Base-by-base conservation (phyloP, 139 green algal species). In the Mesotaenium endlicherianum region DNA sequence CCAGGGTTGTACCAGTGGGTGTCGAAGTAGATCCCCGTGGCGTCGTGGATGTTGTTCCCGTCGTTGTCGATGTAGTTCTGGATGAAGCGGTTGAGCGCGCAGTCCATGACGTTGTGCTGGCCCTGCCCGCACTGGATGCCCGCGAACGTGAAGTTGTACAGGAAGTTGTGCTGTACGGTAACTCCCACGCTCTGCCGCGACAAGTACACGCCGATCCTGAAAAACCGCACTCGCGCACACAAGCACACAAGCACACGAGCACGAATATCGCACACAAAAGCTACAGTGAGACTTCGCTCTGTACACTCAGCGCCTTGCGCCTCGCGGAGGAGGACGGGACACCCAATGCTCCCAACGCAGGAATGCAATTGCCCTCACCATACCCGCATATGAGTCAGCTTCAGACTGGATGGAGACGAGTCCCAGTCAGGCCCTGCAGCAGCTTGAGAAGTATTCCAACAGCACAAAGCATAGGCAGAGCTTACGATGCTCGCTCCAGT, bases 1-100 rank as follows among this genome's bases (percentile, higher is more conserved):
- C 50, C 64, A 2, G 75, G 75, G 55, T 71, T 71, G 30, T 43
- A 38, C 75, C 75, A 82, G 75, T 82, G 75, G 26, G 57, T 70
- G 75, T 82, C 57, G 36, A 82, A 82, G 75, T 82, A 82, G 11
- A 82, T 76, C 5, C 16, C 75, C 3, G n/a, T 50, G 49, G 41
- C 50, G 70, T 79, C 70, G 36, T 42, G 47, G 17, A 30, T 17
- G 31, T 34, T 79, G 45, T 79, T 79, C 1, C 8, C n/a, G n/a
- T 70, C n/a, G 41, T 70, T 26, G 34, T 16, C 16, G n/a, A 82
- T 71, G 44, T 74, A 42, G 53, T 82, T 82, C 17, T 82, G 30
- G 1, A n/a, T 30, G 4, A 72, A 11, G 11, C 31, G 49, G 8
- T 72, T 82, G 3, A 70, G n/a, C 75, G 75, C 75, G 75, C 31